Base-by-base conservation (phyloP, 768 basidiomycete species). In the Russula sp. region DNA sequence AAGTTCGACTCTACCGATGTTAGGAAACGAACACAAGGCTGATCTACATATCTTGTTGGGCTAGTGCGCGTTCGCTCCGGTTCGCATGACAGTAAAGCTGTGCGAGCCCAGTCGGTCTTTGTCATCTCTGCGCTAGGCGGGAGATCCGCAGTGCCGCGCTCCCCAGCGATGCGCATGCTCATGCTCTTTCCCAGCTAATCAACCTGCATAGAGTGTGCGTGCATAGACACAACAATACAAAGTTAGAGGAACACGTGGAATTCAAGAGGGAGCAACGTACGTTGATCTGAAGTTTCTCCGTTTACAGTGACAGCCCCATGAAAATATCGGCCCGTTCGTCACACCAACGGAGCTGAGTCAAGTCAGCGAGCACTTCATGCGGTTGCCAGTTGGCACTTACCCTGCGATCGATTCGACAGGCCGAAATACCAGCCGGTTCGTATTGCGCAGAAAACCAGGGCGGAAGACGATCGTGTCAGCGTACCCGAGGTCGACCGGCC, bases 391-490 rank as follows among this genome's bases (percentile, higher is more conserved):
- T 27, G 27, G 42, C 42, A 66, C 80, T 42, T 63, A 86, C 85
- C 73, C 71, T 9, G 74, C 40, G 13, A 83, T 48, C 1, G 68
- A 71, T 66, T 87, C 87, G 0, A 63, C 65, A 0, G 77, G 5
- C 20, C 82, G 73, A 1, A 37, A 34, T 1, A 82, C 77, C 4
- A 70, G 39, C 3, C 87, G 76, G 3, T 82, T 70, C 4, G 82
- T 77, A 0, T 81, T 80, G 8, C 71, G 73, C 11, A 91, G 72
- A 31, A 79, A 68, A 0, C 72, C 84, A 4, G 89, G 88, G 18
- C 87, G 80, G 72, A 90, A 85, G 53, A 89, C 71, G 62, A 91
- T 83, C 2, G 84, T 84, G 58, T 91, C 88, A 16, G 75, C 69
- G 70, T 91, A 92, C 11, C 87, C 88, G 10, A 91, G 73, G 3